Evolutionary conservation across 768 basidiomycete genomes (phyloP).

Genomic region (Suillus sp.): DNA sequence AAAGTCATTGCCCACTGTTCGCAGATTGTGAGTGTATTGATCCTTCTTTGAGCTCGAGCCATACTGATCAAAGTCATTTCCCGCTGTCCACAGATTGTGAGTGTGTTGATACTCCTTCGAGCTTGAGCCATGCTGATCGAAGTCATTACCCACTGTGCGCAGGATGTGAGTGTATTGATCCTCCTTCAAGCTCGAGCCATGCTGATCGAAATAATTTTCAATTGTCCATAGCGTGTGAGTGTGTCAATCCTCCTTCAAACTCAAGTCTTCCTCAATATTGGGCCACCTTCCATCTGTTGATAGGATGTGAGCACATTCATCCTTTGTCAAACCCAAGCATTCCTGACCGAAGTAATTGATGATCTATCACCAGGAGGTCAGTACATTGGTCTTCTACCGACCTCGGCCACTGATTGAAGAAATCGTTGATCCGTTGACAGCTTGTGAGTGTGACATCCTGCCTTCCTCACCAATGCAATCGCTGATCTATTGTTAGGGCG

Average conservation of each 20-base stretch:
- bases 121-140: background rate
- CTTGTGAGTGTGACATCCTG: background rate
- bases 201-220: background rate
- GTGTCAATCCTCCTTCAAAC: fast-evolving
- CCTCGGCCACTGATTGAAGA: background rate
- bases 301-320: too few species aligned
- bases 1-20: background rate
- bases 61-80: background rate
- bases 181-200: background rate
- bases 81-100: background rate
- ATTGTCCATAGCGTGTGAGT: background rate
- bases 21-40: background rate
- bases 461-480: background rate
- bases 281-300: too few species aligned
- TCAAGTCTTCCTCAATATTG: background rate
- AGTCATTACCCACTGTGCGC: too few species aligned
- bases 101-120: background rate
- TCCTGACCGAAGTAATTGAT: background rate
- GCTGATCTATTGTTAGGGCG: background rate
- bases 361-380: background rate
- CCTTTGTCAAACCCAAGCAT: background rate
- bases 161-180: too few species aligned
- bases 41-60: background rate
- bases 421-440: background rate
- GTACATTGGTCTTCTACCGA: background rate